Evolutionary conservation across 2,329 filamentous ascomycete species (phyloP).

Genomic region (Colletotrichum musae): DNA sequence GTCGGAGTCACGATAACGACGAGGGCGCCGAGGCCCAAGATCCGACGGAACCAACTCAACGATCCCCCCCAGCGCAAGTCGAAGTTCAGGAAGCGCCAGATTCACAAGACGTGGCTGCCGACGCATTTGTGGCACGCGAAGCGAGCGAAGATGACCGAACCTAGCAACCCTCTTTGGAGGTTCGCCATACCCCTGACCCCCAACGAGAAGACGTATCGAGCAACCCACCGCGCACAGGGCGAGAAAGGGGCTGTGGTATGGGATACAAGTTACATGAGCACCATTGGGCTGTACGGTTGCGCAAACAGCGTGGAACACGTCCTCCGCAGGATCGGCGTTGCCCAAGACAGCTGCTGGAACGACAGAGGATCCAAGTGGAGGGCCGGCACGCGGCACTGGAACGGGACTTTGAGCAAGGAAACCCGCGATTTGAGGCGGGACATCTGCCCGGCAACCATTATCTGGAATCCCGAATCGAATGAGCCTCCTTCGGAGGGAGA

Average conservation of each 20-base stretch:
- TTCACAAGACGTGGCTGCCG: slow-evolving; percentile 92
- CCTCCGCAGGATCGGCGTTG: slow-evolving; percentile 75
- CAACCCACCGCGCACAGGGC: slow-evolving; percentile 85
- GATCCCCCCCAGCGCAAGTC: slow-evolving; percentile 67
- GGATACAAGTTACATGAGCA: slow-evolving; percentile 96
- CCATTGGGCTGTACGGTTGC: slow-evolving; percentile 81
- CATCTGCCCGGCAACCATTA: slow-evolving; percentile 80
- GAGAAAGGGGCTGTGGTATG: slow-evolving; percentile 85
- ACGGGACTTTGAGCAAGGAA: slow-evolving; percentile 66
- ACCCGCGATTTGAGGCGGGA: slow-evolving; percentile 65
- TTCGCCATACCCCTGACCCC: slow-evolving; percentile 89
- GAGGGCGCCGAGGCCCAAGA: slow-evolving; percentile 71
- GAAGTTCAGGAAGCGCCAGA: slow-evolving; percentile 88
- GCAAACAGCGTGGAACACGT: slow-evolving; percentile 75
- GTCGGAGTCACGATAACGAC: slow-evolving; percentile 52
- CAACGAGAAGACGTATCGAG: slow-evolving; percentile 89
- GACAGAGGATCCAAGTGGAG: slow-evolving; percentile 80
- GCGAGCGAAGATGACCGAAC: slow-evolving; percentile 87
- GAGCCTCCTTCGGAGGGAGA: slow-evolving; percentile 40
- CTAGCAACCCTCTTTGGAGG: slow-evolving; percentile 86
- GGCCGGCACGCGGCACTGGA: slow-evolving; percentile 64
- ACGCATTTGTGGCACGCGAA: slow-evolving; percentile 97
- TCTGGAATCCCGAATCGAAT: slow-evolving; percentile 76
- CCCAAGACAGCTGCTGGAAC: slow-evolving; percentile 73
- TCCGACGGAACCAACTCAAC: slow-evolving; percentile 79